Evolutionary conservation across 148 eudicot genomes (phyloP), one percentile per base, ranked within the genome.

Genomic region (Hydrangea macrophylla): DNA sequence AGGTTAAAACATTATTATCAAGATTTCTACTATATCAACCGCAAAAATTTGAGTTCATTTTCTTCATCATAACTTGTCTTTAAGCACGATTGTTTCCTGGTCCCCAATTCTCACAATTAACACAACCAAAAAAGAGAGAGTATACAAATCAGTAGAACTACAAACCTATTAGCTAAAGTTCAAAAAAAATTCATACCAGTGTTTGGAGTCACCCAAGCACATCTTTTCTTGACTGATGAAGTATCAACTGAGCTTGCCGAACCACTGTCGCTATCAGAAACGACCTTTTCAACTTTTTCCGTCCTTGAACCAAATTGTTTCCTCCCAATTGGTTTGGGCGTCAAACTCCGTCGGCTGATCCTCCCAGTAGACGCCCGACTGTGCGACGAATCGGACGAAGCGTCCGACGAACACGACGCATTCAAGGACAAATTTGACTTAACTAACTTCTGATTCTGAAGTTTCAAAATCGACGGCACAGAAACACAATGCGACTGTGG

Each of bases 381-480:
- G 27, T 88, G 84, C 1, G 82, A 79, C 12, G 96, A 90, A 76
- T 93, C 98, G 0, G 95, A 64, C 4, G 98, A 93, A 0, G 98
- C 92, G 54, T 93, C 98, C 1, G 98, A 93, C 36, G 98, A 93
- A 54, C 96, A 93, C 26, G 98, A 92, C 0, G 94, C 98, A 68
- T 82, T 84, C 69, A 90, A 55, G 15, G 96, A 86, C 67, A 80
- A 83, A 70, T 83, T 92, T n/a, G 84, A 76, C 69, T 83, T 74
- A 53, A 88, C 68, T 23, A 83, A 42, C 76, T 65, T 74, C 3
- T 62, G 70, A 7, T 73, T 82, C 40, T 84, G 84, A 36, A 70
- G 75, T 65, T 85, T 74, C 55, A 89, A 39, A 72, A 78, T 78
- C 57, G 91, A 72, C 3, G 90, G n/a, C n/a, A n/a, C n/a, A n/a